Base-by-base conservation (phyloP, 192 early-diverging fungal genomes). In the Backusella tarrabulga region DNA sequence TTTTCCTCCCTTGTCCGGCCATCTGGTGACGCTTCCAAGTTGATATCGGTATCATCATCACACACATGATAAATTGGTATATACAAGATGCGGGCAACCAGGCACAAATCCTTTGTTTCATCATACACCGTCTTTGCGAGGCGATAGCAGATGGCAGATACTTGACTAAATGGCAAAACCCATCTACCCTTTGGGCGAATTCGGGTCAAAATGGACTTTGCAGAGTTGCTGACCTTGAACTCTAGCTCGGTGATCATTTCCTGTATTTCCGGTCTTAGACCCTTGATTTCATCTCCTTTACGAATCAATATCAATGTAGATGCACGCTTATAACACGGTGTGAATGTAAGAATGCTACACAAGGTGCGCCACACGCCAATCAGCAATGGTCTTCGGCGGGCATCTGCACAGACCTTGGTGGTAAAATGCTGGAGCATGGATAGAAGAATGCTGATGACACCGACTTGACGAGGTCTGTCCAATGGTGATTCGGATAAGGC, bases 311-410 rank as follows among this genome's bases (percentile, higher is more conserved):
- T 67, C 11, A 76, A 34, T 6, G 75, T 42, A 17, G 42, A 67
- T 52, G 36, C 34, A 36, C 32, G 34, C 38, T 70, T 68, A 52
- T 76, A 76, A 38, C 75, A 69, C 1, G 63, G 56, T 41, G 41
- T 76, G 21, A 52, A 38, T 29, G 75, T 40, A 6, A 76, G 54
- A 3, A 76, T 38, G 34, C 36, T 63, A 15, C 29, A 52, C 35
- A 76, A 44, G 4, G 75, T 76, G 42, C 75, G 75, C 68, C 34
- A 76, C 9, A 54, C 67, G 12, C 75, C 75, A 15, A 76, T 69
- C 17, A 76, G 26, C 8, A 76, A 34, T 23, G 75, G 75, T 8
- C 67, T 63, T 35, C 60, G 36, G 5, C 34, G 9, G 11, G 19
- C 14, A 70, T 76, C 60, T 15, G 36, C 36, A 21, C 68, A 29